A percentile compares a stretch with the other conserved stretches of the same genome.
Evolutionary conservation across 2,329 filamentous ascomycete species (phyloP).

Genomic region (Phoma herbarum): DNA sequence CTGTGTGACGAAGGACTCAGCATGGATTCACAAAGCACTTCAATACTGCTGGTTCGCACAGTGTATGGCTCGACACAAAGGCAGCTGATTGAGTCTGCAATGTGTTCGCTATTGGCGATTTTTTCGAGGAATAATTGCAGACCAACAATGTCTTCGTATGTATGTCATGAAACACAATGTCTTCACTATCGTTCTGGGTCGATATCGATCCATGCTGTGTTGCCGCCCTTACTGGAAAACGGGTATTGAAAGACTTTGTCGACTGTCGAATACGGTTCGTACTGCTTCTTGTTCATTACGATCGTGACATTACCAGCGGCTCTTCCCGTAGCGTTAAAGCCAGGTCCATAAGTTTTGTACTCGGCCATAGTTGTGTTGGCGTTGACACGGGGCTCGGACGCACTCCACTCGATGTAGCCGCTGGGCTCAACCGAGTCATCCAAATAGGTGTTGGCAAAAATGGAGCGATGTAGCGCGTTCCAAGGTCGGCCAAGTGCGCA

Average conservation of each 20-base stretch:
- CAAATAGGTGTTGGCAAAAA: conserved; percentile 65
- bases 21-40: no score
- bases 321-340: conserved; percentile 62
- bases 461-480: conserved; percentile 65
- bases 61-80: no score
- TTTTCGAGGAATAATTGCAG: no score
- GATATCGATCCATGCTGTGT: conserved; percentile 60
- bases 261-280: conserved; percentile 33
- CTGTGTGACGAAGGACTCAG: no score
- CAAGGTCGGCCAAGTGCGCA: conserved; percentile 71
- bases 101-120: no score
- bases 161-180: no score
- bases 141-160: no score
- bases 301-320: conserved; percentile 54
- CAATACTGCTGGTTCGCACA: no score
- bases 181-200: conserved; percentile 22
- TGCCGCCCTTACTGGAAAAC: conserved; percentile 52
- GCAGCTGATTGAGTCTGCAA: no score
- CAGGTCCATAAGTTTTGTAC: conserved; percentile 62
- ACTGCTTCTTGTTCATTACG: conserved; percentile 54
- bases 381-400: conserved; percentile 51
- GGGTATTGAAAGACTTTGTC: conserved; percentile 48
- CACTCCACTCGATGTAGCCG: conserved; percentile 66
- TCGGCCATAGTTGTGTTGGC: conserved; percentile 65
- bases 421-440: conserved; percentile 62